Base-by-base conservation (phyloP, 805 yeast species). In the Candida rishiriensis region DNA sequence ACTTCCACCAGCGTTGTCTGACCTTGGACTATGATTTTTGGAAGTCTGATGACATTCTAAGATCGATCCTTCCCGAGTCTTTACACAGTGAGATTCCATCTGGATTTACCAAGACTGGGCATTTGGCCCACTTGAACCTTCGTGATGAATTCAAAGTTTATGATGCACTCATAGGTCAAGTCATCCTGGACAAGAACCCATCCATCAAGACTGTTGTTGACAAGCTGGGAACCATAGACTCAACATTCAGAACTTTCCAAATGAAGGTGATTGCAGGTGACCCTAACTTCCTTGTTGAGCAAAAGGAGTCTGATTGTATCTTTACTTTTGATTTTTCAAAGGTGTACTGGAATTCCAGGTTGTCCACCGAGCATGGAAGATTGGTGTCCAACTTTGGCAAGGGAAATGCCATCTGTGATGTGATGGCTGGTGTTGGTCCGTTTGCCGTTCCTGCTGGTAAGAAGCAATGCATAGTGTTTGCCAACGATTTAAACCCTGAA, bases 391-490 rank as follows among this genome's bases (percentile, higher is more conserved):
- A 66, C 33, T 71, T 70, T 46, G 84, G 86, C 55, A 55, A 75
- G 35, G 84, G 85, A 10, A 85, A 84, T 47, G 85, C 88, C 7
- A 85, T 95, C 0, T 88, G 88, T 56, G 99, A 93, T 68, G 97
- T 89, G 0, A 87, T 95, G 79, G 98, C 97, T 1, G 99, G 99
- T 38, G 98, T 93, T 2, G 99, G 99, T 0, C 99, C 99, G 4
- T 93, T 95, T 69, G 91, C 95, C 1, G 79, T 93, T 1, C 99
- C 99, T 0, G 96, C 97, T 0, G 98, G 90, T 12, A 88, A 85
- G 63, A 87, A 84, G 49, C 76, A 76, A 13, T 85, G 82, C 10
- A 61, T 90, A 41, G 95, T 88, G 0, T 71, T 93, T 54, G 97
- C 97, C 10, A 93, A 90, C 61, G 99, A 93, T 63, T 71, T 93